Evolutionary conservation across 305 asterid species (phyloP).

Genomic region (Solanum hybrid): DNA sequence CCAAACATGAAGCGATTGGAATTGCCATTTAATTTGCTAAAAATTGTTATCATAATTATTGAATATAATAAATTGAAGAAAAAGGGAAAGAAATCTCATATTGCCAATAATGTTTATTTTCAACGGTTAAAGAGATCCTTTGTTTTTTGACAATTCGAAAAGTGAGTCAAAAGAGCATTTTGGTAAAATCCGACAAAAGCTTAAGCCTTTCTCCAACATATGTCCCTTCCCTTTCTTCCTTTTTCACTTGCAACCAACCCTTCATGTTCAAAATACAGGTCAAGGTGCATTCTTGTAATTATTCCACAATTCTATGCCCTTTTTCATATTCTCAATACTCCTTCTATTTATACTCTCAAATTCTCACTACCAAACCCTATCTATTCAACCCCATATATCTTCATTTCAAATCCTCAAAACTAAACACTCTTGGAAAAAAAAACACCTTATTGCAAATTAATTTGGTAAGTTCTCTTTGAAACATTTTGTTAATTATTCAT

Average conservation of each 20-base stretch:
- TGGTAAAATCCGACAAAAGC: constrained; percentile 66
- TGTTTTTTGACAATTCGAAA: constrained; percentile 28
- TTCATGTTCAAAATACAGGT: constrained; percentile 29
- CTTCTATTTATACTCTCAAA: constrained; percentile 14
- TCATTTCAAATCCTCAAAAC: constrained; percentile 1
- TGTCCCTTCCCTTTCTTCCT: constrained; percentile 33
- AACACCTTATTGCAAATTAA: background rate
- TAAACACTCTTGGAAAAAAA: background rate
- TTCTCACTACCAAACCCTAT: constrained; percentile 3
- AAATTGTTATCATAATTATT: background rate
- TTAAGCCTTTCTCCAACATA: constrained; percentile 38
- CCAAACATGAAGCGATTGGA: background rate
- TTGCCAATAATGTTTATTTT: constrained; percentile 25
- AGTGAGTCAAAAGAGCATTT: constrained; percentile 76
- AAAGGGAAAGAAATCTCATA: constrained; percentile 14
- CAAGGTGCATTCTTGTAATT: constrained; percentile 24
- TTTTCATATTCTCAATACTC: background rate
- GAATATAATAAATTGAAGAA: background rate
- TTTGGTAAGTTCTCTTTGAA: background rate
- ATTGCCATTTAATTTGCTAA: background rate
- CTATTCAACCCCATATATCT: background rate
- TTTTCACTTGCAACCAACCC: constrained; percentile 23
- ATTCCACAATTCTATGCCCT: constrained; percentile 3
- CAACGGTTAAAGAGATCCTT: constrained; percentile 47
- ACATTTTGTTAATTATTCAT: background rate